These are phyloP conservation scores for Chrysoporthe puriensis DNA, from an alignment of 2,329 filamentous ascomycete species.

Conservation along the genomic window DNA sequence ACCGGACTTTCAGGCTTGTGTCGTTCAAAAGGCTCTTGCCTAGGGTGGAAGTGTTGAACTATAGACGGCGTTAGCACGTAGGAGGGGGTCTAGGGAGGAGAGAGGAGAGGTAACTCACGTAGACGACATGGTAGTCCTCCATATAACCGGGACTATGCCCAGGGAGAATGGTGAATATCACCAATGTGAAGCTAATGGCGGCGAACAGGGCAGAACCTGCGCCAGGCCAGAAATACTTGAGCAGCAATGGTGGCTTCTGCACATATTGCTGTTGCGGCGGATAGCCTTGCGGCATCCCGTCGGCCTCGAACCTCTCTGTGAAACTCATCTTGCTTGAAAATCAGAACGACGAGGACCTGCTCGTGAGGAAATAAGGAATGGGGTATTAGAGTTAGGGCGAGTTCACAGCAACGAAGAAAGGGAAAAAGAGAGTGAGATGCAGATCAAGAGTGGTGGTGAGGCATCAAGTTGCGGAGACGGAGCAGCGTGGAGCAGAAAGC, in stretches of 20 bases:
- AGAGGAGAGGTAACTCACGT: slow-evolving; percentile 36
- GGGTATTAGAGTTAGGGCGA: neutral
- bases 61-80: slow-evolving; percentile 12
- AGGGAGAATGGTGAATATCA: slow-evolving; percentile 43
- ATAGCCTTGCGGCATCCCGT: neutral
- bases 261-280: slow-evolving; percentile 2
- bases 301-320: slow-evolving; percentile 1
- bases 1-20: slow-evolving; percentile 24
- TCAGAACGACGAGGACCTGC: slow-evolving; percentile 7
- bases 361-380: neutral
- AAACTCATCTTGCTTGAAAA: neutral
- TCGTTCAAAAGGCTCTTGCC: slow-evolving; percentile 42
- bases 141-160: slow-evolving; percentile 42
- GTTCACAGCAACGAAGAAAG: neutral
- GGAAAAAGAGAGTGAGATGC: neutral
- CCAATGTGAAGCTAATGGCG: slow-evolving; percentile 41
- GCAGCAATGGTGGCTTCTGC: neutral
- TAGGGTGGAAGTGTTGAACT: slow-evolving; percentile 48
- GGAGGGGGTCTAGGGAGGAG: too few species aligned
- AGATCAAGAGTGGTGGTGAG: neutral
- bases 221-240: slow-evolving; percentile 11
- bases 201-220: slow-evolving; percentile 39
- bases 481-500: neutral
- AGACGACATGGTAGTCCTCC: slow-evolving; percentile 45
- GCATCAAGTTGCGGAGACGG: neutral